Percentiles rank a stretch among this genome's conserved stretches.
These are phyloP conservation scores for Eurotiales sp. DNA, from an alignment of 2,329 filamentous ascomycete genomes.

Conservation along the genomic window DNA sequence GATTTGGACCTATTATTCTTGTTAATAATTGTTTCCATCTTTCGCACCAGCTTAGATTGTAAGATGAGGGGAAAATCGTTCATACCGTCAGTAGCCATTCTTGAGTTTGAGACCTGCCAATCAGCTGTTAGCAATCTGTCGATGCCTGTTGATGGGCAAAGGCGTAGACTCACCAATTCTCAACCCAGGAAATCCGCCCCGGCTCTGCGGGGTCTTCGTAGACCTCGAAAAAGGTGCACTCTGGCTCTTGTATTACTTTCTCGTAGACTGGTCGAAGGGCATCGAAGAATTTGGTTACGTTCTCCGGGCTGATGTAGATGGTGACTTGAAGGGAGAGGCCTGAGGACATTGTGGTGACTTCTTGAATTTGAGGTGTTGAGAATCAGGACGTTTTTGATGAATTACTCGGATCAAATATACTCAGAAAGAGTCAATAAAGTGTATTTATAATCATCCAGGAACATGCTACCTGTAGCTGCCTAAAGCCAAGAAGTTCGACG, in stretches of 20 bases:
- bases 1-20: conserved; percentile 28
- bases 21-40: conserved; percentile 14
- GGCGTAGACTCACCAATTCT: conserved; percentile 37
- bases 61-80: not conserved
- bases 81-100: conserved; percentile 7
- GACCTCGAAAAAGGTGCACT: conserved; percentile 45
- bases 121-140: not conserved
- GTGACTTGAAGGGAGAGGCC: conserved; percentile 6
- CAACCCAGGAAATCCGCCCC: conserved; percentile 39
- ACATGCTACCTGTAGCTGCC: too few relatives aligned
- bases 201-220: conserved; percentile 35
- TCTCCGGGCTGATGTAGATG: conserved; percentile 17
- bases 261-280: conserved; percentile 39
- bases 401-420: too few relatives aligned
- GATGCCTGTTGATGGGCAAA: not conserved
- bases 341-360: not conserved
- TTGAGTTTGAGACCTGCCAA: not conserved
- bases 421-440: too few relatives aligned
- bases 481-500: too few relatives aligned
- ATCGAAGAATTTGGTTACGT: conserved; percentile 28
- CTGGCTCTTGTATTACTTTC: conserved; percentile 40
- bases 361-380: too few relatives aligned
- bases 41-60: too few relatives aligned
- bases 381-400: too few relatives aligned
- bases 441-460: too few relatives aligned